Evolutionary conservation across 2,329 filamentous ascomycete genomes (phyloP).

Genomic region (Apiospora hydei): DNA sequence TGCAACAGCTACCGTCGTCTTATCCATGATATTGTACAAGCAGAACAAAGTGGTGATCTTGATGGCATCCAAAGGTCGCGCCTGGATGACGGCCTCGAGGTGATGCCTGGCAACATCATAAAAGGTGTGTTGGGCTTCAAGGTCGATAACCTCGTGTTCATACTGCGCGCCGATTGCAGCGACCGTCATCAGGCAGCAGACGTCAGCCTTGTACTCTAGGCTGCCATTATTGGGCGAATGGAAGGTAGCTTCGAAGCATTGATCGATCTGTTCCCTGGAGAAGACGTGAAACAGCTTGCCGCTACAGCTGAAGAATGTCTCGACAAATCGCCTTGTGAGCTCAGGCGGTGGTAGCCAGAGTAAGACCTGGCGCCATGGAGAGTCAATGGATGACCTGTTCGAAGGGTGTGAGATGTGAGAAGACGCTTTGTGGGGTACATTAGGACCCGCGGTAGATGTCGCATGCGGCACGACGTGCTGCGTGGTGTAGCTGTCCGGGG

Average conservation of each 20-base stretch:
- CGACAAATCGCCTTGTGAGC: conserved; percentile 31
- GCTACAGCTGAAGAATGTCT: conserved; percentile 38
- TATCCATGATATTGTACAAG: conserved; percentile 42
- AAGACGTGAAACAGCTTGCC: conserved; percentile 42
- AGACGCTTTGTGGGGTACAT: too few relatives aligned
- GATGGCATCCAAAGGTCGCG: conserved; percentile 37
- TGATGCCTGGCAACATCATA: conserved; percentile 40
- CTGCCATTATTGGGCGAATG: conserved; percentile 27
- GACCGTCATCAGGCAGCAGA: conserved; percentile 38
- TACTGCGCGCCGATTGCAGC: conserved; percentile 41
- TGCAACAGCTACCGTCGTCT: conserved; percentile 38
- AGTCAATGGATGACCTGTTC: neutral
- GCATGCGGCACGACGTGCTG: neutral
- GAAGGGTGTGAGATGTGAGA: neutral
- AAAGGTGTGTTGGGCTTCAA: conserved; percentile 30
- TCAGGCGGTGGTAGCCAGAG: conserved; percentile 33
- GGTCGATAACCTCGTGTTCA: conserved; percentile 31
- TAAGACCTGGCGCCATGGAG: conserved; percentile 27
- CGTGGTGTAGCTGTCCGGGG: neutral
- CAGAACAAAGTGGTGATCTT: conserved; percentile 41
- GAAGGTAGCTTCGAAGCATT: conserved; percentile 33
- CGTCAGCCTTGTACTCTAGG: conserved; percentile 30
- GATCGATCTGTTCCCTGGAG: conserved; percentile 33
- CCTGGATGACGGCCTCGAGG: conserved; percentile 38
- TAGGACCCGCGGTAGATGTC: neutral